Evolutionary conservation across 805 yeast genomes (phyloP), one percentile per base, ranked within the genome.

Genomic region (Ogataea chonburiensis): DNA sequence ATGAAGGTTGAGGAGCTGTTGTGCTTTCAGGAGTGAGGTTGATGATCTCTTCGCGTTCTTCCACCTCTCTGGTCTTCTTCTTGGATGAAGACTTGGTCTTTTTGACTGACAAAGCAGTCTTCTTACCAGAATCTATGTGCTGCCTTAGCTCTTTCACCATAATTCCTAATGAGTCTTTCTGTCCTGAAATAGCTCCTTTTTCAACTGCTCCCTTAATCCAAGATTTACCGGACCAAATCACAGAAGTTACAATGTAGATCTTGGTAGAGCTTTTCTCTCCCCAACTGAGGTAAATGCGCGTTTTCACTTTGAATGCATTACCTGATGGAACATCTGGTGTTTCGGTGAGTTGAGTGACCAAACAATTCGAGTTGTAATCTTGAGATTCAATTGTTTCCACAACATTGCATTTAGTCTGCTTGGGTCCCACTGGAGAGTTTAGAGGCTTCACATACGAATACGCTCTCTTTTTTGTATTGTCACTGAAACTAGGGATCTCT

Each of bases 301-400:
- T 80, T 35, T 70, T 67, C 3, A 81, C 82, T 30, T 70, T 67
- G 47, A 85, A 85, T 0, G 82, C 66, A 45, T 67, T 71, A 6
- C 94, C 93, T 21, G 84, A 77, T 0, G 94, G 94, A n/a, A 84
- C 86, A 61, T 84, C 93, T 0, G 93, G 94, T 0, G 87, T 80
- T 31, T 69, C 72, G 0, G 88, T 78, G 1, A 66, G 56, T 46
- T 81, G 85, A 3, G 71, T 66, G 2, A 79, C 75, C 19, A 67
- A 64, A 15, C 78, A 66, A 38, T 56, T 62, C 17, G 66, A 61
- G 5, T 71, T 65, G 13, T 73, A 65, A 49, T 82, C 79, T 37
- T 54, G 64, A 27, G 70, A 65, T 19, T 77, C 76, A 12, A 83
- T 52, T 2, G 68, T 68, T 51, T 85, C 94, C 4, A 69, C 66